Conservation (phyloP, 2,329 filamentous ascomycete genomes). For the Stagonosporopsis cucurbitacearum region DNA sequence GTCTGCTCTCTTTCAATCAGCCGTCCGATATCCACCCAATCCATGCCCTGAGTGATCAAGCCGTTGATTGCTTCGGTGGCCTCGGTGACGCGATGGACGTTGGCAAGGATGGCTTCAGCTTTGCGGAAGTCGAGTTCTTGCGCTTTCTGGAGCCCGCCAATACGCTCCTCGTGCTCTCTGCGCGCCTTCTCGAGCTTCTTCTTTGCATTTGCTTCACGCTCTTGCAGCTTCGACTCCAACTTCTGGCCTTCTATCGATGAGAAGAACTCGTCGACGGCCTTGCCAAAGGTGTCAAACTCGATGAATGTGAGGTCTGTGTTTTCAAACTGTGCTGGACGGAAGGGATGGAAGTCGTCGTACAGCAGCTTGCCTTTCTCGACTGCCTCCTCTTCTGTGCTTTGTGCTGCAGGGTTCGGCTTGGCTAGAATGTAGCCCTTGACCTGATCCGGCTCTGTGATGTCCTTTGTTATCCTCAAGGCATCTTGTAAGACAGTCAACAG, state of each 20-base stretch:
- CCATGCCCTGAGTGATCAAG: conserved; percentile 92
- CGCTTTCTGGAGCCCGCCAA: conserved; percentile 81
- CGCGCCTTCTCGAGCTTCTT: conserved; percentile 85
- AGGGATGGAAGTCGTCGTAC: conserved; percentile 96
- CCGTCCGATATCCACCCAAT: conserved; percentile 91
- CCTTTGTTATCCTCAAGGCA: conserved; percentile 72
- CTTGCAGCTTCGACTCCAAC: conserved; percentile 80
- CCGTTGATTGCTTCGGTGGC: conserved; percentile 92
- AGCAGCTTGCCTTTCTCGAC: conserved; percentile 61
- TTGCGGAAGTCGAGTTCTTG: conserved; percentile 87
- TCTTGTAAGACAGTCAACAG: conserved; percentile 73
- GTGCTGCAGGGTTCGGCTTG: conserved; percentile 56
- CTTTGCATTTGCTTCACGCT: conserved; percentile 81
- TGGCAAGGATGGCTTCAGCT: conserved; percentile 87
- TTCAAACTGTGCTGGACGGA: conserved; percentile 80
- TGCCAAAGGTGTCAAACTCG: conserved; percentile 85
- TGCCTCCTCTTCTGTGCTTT: conserved; percentile 49
- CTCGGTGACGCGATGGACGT: conserved; percentile 89
- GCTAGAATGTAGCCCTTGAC: conserved; percentile 90
- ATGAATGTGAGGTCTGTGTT: conserved; percentile 72
- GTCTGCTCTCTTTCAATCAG: conserved; percentile 87
- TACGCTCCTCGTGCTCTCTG: conserved; percentile 81
- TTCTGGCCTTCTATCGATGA: conserved; percentile 95
- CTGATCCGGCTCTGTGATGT: conserved; percentile 69
- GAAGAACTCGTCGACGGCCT: conserved; percentile 95